Conservation (phyloP, 805 yeast species). For the Wickerhamomyces alni region DNA sequence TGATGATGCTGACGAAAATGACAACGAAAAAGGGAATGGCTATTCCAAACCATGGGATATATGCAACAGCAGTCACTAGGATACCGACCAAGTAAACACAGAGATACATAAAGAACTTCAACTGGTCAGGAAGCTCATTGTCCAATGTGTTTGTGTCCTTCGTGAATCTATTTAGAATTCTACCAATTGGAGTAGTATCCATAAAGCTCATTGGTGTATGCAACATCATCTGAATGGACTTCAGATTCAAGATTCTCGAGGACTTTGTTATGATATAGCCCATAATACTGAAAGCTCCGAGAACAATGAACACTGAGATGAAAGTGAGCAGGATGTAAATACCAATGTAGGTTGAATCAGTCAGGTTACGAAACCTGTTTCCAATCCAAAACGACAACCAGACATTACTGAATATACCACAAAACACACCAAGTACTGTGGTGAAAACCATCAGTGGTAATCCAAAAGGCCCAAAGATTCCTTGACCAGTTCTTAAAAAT, state of each 20-base stretch:
- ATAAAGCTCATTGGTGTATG: slow-evolving; percentile 75
- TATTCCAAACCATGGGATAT: slow-evolving; percentile 70
- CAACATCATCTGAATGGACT: slow-evolving; percentile 48
- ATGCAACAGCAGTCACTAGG: slow-evolving; percentile 55
- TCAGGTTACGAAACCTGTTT: slow-evolving; percentile 37
- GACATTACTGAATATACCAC: slow-evolving; percentile 56
- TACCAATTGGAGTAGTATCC: slow-evolving; percentile 80
- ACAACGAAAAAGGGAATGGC: slow-evolving; percentile 46
- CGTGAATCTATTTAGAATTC: slow-evolving; percentile 75
- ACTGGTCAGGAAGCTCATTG: slow-evolving; percentile 61
- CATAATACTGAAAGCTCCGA: slow-evolving; percentile 28
- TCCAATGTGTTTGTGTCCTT: slow-evolving; percentile 79
- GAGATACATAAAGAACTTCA: slow-evolving; percentile 45
- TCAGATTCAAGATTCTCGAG: slow-evolving; percentile 27
- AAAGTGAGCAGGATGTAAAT: slow-evolving; percentile 49
- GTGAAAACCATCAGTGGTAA: slow-evolving; percentile 16
- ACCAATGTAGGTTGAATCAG: slow-evolving; percentile 60
- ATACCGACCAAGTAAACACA: slow-evolving; percentile 48
- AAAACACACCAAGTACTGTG: background rate
- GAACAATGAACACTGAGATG: slow-evolving; percentile 36
- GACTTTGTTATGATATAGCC: slow-evolving; percentile 9
- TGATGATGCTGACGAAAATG: slow-evolving; percentile 37
- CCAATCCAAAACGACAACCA: slow-evolving; percentile 78
- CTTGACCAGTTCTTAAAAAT: slow-evolving; percentile 34
- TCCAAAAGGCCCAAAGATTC: slow-evolving; percentile 27